phyloP scores from a whole-genome alignment of 257 asterid genomes.

The Haberlea rhodopensis region DNA sequence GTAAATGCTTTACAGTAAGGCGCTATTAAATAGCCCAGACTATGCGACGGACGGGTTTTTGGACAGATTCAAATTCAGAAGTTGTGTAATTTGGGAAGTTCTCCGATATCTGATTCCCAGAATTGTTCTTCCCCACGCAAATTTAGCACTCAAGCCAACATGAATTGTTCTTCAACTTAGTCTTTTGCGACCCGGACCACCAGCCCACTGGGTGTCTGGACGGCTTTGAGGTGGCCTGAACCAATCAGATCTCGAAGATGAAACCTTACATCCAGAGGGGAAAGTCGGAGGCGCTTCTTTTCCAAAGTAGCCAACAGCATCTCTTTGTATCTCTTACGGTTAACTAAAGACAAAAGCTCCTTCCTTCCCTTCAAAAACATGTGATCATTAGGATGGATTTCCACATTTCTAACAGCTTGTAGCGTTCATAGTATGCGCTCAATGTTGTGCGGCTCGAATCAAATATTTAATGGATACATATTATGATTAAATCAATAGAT shows the following conservation, averaged over 20 bases:
- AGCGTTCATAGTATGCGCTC: too few relatives aligned
- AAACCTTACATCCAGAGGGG: conserved; percentile 91
- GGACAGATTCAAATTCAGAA: too few relatives aligned
- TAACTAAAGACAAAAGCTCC: conserved; percentile 79
- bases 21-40: too few relatives aligned
- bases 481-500: conserved; percentile 4
- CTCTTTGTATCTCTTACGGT: conserved; percentile 75
- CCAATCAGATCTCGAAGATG: conserved; percentile 90
- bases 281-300: conserved; percentile 67
- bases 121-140: background rate
- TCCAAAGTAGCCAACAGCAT: conserved; percentile 76
- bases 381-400: too few relatives aligned
- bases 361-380: conserved; percentile 99
- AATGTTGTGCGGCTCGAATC: too few relatives aligned
- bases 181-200: conserved; percentile 70
- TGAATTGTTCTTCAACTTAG: conserved; percentile 42
- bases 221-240: conserved; percentile 71
- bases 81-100: too few relatives aligned
- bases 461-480: too few relatives aligned
- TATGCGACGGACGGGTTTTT: too few relatives aligned
- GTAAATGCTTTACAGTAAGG: too few relatives aligned
- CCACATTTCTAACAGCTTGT: too few relatives aligned
- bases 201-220: conserved; percentile 61
- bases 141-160: conserved; percentile 28
- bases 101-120: too few relatives aligned